These are phyloP conservation scores for Citropsis articulata DNA, from an alignment of 345 rosid genomes.

Conservation along the genomic window DNA sequence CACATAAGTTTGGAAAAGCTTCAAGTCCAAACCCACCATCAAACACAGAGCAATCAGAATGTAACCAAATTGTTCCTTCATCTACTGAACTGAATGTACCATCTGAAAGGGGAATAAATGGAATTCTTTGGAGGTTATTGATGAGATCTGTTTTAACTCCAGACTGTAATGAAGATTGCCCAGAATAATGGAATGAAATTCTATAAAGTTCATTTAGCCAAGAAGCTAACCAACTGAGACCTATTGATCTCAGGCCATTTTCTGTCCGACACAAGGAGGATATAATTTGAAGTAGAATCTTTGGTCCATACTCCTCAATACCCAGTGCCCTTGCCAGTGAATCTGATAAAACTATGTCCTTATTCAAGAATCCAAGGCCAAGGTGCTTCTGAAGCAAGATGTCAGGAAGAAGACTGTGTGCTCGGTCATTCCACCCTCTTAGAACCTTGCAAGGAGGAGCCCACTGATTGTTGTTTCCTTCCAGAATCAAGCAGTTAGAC, in stretches of 20 bases:
- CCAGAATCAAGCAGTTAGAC: constrained; percentile 73
- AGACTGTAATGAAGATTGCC: constrained; percentile 29
- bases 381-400: constrained; percentile 69
- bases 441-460: constrained; percentile 89
- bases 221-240: constrained; percentile 72
- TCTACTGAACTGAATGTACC: constrained; percentile 66
- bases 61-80: constrained; percentile 82
- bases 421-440: constrained; percentile 78
- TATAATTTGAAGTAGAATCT: constrained; percentile 59
- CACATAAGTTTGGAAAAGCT: constrained; percentile 70
- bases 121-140: constrained; percentile 48
- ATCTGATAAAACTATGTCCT: constrained; percentile 69
- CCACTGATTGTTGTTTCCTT: constrained; percentile 70
- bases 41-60: constrained; percentile 48
- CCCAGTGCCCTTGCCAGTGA: constrained; percentile 77
- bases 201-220: constrained; percentile 56
- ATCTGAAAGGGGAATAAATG: constrained; percentile 81
- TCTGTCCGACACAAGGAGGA: constrained; percentile 47
- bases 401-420: constrained; percentile 53
- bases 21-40: constrained; percentile 52
- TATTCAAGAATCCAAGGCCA: constrained; percentile 78
- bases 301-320: constrained; percentile 73
- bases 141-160: constrained; percentile 39
- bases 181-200: constrained; percentile 45
- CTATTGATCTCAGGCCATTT: constrained; percentile 60